Percentiles rank a stretch among this genome's conserved stretches.
Evolutionary conservation across 1,139 yeast genomes (phyloP).

Genomic region (Yamadazyma epiphylla): DNA sequence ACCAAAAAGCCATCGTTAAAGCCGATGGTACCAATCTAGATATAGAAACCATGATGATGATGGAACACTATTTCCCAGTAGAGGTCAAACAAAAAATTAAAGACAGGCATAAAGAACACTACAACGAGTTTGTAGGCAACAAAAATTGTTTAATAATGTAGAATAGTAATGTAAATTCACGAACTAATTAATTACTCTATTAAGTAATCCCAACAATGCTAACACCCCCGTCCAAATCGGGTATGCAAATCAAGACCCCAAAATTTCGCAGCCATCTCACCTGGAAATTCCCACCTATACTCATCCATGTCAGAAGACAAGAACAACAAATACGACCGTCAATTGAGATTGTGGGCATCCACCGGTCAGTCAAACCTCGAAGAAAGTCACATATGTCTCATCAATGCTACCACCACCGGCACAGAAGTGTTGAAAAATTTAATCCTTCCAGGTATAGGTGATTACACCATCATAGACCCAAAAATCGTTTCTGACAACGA

Average conservation of each 20-base stretch:
- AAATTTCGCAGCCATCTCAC: too few species aligned
- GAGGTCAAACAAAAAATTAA: constrained; percentile 61
- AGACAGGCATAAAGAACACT: constrained; percentile 56
- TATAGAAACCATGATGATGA: constrained; percentile 43
- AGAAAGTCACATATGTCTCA: constrained; percentile 54
- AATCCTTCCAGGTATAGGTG: constrained; percentile 76
- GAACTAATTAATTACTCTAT: too few species aligned
- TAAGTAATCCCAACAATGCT: too few species aligned
- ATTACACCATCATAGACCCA: constrained; percentile 57
- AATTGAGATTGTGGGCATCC: constrained; percentile 81
- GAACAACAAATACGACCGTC: constrained; percentile 71
- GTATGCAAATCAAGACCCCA: too few species aligned
- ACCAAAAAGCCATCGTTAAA: constrained; percentile 43
- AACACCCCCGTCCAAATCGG: too few species aligned
- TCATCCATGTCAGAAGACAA: constrained; percentile 35
- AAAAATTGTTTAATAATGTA: constrained; percentile 25
- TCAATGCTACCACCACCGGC: constrained; percentile 59
- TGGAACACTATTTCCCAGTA: constrained; percentile 60
- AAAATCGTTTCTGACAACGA: constrained; percentile 38
- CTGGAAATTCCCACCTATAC: too few species aligned
- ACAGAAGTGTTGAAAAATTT: constrained; percentile 75
- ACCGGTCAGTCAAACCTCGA: constrained; percentile 68
- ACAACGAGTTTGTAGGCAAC: constrained; percentile 23
- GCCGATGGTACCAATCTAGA: constrained; percentile 66
- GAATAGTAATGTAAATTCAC: too few species aligned